These are phyloP conservation scores for Aspergillus indologenus DNA, from an alignment of 495 filamentous ascomycete genomes.

Conservation along the genomic window DNA sequence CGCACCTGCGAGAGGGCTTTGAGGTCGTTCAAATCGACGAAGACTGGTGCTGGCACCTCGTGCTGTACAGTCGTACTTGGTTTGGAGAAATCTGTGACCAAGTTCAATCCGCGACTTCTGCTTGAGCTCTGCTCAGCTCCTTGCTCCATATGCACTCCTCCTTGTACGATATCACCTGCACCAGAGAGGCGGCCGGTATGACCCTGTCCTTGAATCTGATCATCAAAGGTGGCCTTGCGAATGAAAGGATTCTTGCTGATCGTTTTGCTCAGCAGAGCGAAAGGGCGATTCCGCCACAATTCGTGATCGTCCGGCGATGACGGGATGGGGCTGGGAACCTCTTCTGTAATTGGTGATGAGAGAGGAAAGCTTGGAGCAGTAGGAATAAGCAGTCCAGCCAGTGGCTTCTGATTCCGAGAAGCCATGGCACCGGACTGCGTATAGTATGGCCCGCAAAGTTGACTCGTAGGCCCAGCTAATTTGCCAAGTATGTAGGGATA, in stretches of 20 bases:
- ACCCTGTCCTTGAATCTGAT: neutral
- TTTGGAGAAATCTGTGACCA: conserved; percentile 55
- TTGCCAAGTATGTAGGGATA: neutral
- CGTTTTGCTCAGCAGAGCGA: conserved; percentile 32
- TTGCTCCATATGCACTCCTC: neutral
- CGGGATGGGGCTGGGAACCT: conserved; percentile 38
- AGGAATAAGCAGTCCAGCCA: conserved; percentile 32
- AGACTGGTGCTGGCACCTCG: conserved; percentile 18
- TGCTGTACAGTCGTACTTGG: conserved; percentile 16
- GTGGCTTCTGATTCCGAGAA: conserved; percentile 23
- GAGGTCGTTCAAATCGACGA: conserved; percentile 42
- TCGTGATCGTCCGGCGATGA: conserved; percentile 36
- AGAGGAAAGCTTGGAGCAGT: conserved; percentile 38
- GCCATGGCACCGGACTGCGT: conserved; percentile 23
- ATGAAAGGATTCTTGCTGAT: conserved; percentile 23
- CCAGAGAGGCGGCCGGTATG: neutral
- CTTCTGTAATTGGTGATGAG: conserved; percentile 46
- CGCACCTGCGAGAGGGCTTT: conserved; percentile 36
- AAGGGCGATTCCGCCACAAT: conserved; percentile 28
- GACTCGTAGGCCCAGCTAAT: neutral
- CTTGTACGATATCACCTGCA: neutral
- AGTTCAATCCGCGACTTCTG: conserved; percentile 56
- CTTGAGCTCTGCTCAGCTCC: conserved; percentile 23
- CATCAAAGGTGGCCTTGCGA: conserved; percentile 14
- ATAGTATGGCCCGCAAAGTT: neutral